Conservation (phyloP, 2,329 filamentous ascomycete genomes). For the Zalaria obscura region DNA sequence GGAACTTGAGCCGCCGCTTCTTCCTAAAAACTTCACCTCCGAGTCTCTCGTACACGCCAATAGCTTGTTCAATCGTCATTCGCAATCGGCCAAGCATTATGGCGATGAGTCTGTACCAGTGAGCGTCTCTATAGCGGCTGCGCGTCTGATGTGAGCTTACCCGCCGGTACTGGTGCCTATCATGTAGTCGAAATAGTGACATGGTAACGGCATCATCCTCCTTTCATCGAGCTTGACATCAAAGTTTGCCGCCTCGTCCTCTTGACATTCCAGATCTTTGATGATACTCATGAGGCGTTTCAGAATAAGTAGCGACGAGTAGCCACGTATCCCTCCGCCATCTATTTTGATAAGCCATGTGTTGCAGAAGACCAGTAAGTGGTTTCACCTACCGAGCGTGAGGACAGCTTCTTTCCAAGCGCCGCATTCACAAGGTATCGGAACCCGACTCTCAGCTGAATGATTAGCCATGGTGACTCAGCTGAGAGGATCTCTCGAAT, state of each 20-base stretch:
- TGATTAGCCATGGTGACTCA: neutral
- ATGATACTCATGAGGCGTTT: conserved; percentile 19
- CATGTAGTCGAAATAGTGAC: conserved; percentile 28
- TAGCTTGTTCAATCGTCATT: neutral
- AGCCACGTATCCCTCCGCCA: conserved; percentile 26
- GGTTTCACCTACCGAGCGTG: neutral
- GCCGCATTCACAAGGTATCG: neutral
- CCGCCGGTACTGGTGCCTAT: conserved; percentile 23
- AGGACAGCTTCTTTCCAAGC: neutral
- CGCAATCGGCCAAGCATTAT: neutral
- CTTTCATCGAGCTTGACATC: no score
- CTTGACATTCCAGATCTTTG: conserved; percentile 6
- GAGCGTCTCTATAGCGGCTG: no score
- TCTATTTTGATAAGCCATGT: conserved; percentile 9
- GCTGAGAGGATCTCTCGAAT: neutral
- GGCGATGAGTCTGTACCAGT: neutral
- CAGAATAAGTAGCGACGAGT: conserved; percentile 24
- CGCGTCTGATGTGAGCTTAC: no score
- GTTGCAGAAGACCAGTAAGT: neutral
- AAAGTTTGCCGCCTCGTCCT: neutral
- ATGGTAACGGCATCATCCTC: conserved; percentile 19
- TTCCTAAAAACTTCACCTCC: neutral
- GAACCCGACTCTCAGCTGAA: neutral
- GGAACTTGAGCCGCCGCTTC: neutral
- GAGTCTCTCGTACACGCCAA: neutral